Evolutionary conservation across 2,329 filamentous ascomycete species (phyloP).

Genomic region (Epichloe gansuensis): DNA sequence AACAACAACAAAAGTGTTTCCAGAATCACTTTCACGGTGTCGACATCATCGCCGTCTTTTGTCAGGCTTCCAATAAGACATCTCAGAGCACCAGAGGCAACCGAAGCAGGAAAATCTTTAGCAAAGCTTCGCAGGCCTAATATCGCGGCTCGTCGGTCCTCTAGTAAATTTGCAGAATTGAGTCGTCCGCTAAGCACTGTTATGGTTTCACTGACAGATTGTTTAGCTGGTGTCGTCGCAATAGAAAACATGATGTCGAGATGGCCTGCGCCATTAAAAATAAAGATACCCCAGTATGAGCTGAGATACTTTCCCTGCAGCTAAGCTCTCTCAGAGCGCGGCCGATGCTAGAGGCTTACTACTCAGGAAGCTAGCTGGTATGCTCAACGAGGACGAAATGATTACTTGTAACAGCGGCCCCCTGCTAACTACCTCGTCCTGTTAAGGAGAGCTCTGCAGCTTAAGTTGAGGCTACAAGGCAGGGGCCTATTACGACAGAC

Average conservation of each 20-base stretch:
- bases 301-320: background rate
- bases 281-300: background rate
- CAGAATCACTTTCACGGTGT: constrained; percentile 88
- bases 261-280: constrained; percentile 18
- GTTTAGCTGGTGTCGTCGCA: constrained; percentile 71
- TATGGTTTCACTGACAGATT: constrained; percentile 92
- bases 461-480: no score
- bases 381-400: no score
- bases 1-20: constrained; percentile 96
- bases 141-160: constrained; percentile 89
- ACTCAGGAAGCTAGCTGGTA: background rate
- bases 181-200: constrained; percentile 78
- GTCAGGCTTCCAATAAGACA: constrained; percentile 75
- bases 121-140: constrained; percentile 89
- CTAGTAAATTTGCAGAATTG: constrained; percentile 78
- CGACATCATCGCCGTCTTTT: constrained; percentile 86
- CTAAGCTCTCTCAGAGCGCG: background rate
- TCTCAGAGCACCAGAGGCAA: constrained; percentile 83
- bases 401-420: no score
- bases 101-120: constrained; percentile 90
- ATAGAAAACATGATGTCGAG: constrained; percentile 47
- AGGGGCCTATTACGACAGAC: no score
- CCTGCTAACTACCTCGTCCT: no score
- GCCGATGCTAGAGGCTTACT: background rate
- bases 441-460: no score